Evolutionary conservation across 805 yeast genomes (phyloP), one percentile per base, ranked within the genome.

Genomic region (Saccharomycopsis sp.): DNA sequence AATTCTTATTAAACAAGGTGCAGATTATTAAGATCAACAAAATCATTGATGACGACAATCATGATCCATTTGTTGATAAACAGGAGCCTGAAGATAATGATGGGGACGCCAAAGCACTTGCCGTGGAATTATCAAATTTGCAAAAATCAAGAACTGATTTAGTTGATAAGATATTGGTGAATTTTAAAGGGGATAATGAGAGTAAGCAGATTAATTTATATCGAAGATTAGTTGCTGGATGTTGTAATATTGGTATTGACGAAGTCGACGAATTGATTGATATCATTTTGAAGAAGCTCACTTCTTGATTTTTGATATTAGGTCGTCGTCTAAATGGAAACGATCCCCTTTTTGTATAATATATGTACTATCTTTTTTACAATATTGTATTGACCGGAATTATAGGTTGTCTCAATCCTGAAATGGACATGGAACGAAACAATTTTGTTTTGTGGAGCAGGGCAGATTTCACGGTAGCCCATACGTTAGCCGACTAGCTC

Each of bases 211-310:
- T 82, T 63, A 76, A 75, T 55, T 79, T 79, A 54, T 84, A 81
- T 63, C 66, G 86, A 51, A 72, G 79, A 53, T 68, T 83, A 58
- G 80, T 83, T 39, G 73, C 86, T 44, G 71, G 75, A 41, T 75
- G 86, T 51, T 80, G 88, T 40, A 85, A 79, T 35, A 72, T 84
- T 45, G 75, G 75, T 8, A 71, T 79, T 19, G 75, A 74, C 51
- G 85, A 81, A 53, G 83, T 83, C 33, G 86, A 81, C 56, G 74
- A 72, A 38, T 73, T 79, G 43, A 43, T 49, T 32, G 52, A 49
- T 43, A 29, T 37, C 13, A 40, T 49, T n/a, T 27, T 45, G 27
- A 24, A 41, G 22, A 33, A 16, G 31, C 31, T 27, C n/a, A 27
- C 31, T 27, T 27, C 31, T n/a, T 27, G 31, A 11, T 27, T 27